Base-by-base conservation (phyloP, 164 flowering plant species). In the Dillenia suffruticosa region DNA sequence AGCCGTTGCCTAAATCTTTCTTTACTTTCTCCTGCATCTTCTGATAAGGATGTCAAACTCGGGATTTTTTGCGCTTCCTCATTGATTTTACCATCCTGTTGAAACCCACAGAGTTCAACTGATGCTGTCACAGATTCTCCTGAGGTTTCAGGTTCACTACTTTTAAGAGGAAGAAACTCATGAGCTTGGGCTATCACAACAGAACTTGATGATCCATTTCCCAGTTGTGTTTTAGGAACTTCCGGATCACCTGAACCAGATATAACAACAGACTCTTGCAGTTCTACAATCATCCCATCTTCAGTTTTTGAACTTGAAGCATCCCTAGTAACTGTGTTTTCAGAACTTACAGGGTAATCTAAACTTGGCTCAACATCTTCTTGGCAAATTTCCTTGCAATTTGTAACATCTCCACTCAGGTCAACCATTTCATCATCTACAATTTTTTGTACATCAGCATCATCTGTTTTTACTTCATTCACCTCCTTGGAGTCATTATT, bases 1-100 rank as follows among this genome's bases (percentile, higher is more conserved):
- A 92, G 89, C 47, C 95, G 88, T 69, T 90, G 77, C 72, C 98
- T 76, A 75, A 92, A 92, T 72, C 96, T 82, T 80, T 92, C 98
- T 74, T 90, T 92, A 76, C 93, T 86, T 79, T 86, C 98, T 69
- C 77, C 77, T 9, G 74, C 84, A 58, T 62, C 73, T 60, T 80
- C 85, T 66, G 63, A 81, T 59, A 67, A 44, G 52, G 69, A 65
- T 72, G 59, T 74, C 49, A 67, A 56, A 56, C 57, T 53, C 47
- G 70, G 77, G 26, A 45, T 52, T 46, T 74, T 74, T 45, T 77
- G 71, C 52, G 66, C 50, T 58, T 72, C 68, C 51, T 66, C 67
- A 63, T 68, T 49, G 46, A 46, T 51, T 46, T 48, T 55, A 63
- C 53, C 58, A 63, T 26, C 59, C 51, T 59, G 67, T 17, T 56